A percentile compares a stretch with the other conserved stretches of the same genome.
phyloP scores from a whole-genome alignment of 768 basidiomycete genomes.

The Lentinula aciculospora region DNA sequence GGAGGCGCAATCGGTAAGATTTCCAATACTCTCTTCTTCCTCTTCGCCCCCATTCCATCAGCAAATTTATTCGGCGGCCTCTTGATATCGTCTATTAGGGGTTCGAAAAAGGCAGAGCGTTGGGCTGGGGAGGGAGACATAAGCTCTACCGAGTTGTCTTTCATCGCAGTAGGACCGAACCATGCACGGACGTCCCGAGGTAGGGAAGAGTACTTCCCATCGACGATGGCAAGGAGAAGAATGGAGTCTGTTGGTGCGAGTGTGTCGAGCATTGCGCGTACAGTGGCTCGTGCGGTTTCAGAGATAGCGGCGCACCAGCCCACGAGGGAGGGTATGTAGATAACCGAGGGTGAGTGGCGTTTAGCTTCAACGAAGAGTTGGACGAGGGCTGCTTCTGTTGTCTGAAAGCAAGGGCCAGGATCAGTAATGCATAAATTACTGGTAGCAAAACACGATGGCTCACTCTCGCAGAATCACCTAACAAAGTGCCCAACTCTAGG shows the following conservation, averaged over 20 bases:
- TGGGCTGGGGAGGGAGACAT: slow-evolving; percentile 44
- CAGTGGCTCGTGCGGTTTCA: slow-evolving; percentile 78
- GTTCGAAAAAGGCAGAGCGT: slow-evolving; percentile 70
- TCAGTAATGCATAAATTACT: slow-evolving; percentile 1
- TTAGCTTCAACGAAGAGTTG: slow-evolving; percentile 97
- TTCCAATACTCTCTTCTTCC: slow-evolving; percentile 81
- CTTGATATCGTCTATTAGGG: slow-evolving; percentile 61
- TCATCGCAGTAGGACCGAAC: slow-evolving; percentile 80
- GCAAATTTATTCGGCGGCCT: slow-evolving; percentile 84
- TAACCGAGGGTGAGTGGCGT: slow-evolving; percentile 90
- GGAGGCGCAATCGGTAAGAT: slow-evolving; percentile 87
- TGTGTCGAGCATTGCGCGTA: slow-evolving; percentile 88
- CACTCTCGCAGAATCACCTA: slow-evolving; percentile 87
- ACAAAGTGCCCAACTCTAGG: slow-evolving; percentile 82
- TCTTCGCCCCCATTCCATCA: slow-evolving; percentile 63
- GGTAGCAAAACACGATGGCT: slow-evolving; percentile 19
- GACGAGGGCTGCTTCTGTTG: slow-evolving; percentile 86
- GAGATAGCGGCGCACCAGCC: slow-evolving; percentile 84
- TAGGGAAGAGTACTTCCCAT: slow-evolving; percentile 63
- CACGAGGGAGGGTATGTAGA: slow-evolving; percentile 87
- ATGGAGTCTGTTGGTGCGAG: slow-evolving; percentile 90
- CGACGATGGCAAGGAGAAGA: slow-evolving; percentile 85
- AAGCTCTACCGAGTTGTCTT: slow-evolving; percentile 54
- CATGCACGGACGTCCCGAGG: slow-evolving; percentile 83
- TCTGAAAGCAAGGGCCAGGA: slow-evolving; percentile 36